Conservation (phyloP, 2,329 filamentous ascomycete species). For the Nigrospora sphaerica region DNA sequence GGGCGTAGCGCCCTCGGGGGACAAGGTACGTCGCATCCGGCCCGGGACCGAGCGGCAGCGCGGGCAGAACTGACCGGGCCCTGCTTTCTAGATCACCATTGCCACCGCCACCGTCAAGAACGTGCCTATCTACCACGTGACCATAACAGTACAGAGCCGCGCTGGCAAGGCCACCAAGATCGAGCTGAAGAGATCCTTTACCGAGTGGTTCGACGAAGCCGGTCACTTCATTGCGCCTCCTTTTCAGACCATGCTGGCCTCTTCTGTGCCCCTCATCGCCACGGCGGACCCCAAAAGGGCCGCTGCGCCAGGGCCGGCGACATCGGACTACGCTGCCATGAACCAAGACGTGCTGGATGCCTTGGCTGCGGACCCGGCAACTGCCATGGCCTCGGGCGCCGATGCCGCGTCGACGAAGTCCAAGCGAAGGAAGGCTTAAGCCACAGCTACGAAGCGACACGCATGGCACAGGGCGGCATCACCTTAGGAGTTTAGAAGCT, state of each 20-base stretch:
- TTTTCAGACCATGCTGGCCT: conserved; percentile 72
- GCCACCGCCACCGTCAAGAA: conserved; percentile 70
- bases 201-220: conserved; percentile 66
- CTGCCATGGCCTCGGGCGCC: conserved; percentile 13
- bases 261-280: conserved; percentile 59
- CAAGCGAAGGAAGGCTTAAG: conserved; percentile 25
- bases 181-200: conserved; percentile 58
- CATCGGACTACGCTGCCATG: conserved; percentile 25
- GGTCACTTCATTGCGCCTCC: conserved; percentile 68
- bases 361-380: conserved; percentile 16
- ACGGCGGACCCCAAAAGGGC: conserved; percentile 56
- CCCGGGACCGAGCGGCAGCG: background rate
- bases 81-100: conserved; percentile 56
- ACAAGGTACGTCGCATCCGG: conserved; percentile 14
- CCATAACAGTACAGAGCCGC: conserved; percentile 32
- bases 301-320: conserved; percentile 16
- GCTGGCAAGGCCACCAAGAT: conserved; percentile 32
- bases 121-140: conserved; percentile 72
- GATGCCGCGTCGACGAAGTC: conserved; percentile 17
- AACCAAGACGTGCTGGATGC: conserved; percentile 43
- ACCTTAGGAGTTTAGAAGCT: too few species aligned
- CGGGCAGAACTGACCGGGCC: background rate
- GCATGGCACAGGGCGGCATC: too few species aligned
- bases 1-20: conserved; percentile 57
- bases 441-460: background rate